Base-by-base conservation (phyloP, 2,329 filamentous ascomycete species). In the Verticillium isaacii region DNA sequence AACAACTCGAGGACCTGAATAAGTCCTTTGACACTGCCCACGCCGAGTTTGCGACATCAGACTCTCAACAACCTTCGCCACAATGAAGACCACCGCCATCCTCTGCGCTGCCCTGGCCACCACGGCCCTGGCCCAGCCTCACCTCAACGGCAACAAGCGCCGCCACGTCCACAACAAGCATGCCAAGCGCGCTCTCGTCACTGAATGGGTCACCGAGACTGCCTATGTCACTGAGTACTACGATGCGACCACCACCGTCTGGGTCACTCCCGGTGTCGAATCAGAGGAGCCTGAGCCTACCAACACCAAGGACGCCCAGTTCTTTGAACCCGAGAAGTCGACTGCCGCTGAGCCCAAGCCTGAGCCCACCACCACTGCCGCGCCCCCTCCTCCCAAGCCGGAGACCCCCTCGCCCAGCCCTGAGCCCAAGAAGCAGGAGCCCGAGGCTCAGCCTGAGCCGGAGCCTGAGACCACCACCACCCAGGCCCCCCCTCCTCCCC, bases 191-290 rank as follows among this genome's bases (percentile, higher is more conserved):
- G 78, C 71, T 23, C 62, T 83, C 15, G 77, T 82, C 66, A 82
- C 80, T 52, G 79, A 79, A 68, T 84, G 80, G 76, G 80, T 84
- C 66, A 83, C 79, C 7, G 78, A 82, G 67, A 78, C 77, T 3
- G 79, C 70, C 65, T 74, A 71, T 57, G 75, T 85, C 64, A 80
- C 82, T 62, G 72, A 81, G 73, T 62, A 77, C 58, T 70, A 85
- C 60, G 82, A 84, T 66, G 74, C 76, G 39, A 79, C 75, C 65
- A 76, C 78, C 67, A 85, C 83, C 60, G 64, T 77, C 69, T 78
- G 73, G 67, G 67, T 83, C 69, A 72, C 70, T 29, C 75, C 78
- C 14, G 70, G 70, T 60, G 65, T 69, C 62, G 66, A 71, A 60
- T 55, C 71, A 50, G 45, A 50, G 45, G 66, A 69, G 32, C 63